phyloP scores from a whole-genome alignment of 495 filamentous ascomycete species.

The Parachaetomium inaequale region DNA sequence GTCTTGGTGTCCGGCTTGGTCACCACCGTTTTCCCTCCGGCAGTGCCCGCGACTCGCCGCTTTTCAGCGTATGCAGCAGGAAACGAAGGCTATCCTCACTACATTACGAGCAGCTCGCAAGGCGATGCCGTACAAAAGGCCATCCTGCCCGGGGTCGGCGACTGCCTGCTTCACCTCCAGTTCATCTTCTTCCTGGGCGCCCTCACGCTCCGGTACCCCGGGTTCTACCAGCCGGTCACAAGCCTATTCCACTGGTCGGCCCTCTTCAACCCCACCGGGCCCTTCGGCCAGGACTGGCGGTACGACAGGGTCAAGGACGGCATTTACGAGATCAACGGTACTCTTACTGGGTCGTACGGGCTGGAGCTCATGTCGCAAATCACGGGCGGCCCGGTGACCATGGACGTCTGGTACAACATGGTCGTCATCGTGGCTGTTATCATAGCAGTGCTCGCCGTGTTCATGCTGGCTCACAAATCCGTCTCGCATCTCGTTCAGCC shows the following conservation, averaged over 20 bases:
- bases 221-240: not conserved
- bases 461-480: not conserved
- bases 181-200: not conserved
- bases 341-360: not conserved
- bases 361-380: conserved; percentile 2
- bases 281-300: not conserved
- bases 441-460: not conserved
- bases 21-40: not conserved
- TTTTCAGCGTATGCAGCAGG: not conserved
- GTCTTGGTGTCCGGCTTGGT: not conserved
- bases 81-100: not conserved
- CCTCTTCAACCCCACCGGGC: not conserved
- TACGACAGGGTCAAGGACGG: not conserved
- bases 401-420: not conserved
- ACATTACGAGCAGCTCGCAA: not conserved
- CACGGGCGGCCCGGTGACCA: not conserved
- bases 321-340: not conserved
- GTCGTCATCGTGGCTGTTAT: not conserved
- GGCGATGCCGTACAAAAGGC: not conserved
- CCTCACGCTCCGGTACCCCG: not conserved
- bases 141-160: not conserved
- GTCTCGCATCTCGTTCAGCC: not conserved
- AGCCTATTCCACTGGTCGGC: not conserved
- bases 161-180: not conserved
- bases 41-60: not conserved